A percentile compares a stretch with the other conserved stretches of the same genome.
Conservation (phyloP, 1,284 basidiomycete genomes). For the Omphalotus olearius region DNA sequence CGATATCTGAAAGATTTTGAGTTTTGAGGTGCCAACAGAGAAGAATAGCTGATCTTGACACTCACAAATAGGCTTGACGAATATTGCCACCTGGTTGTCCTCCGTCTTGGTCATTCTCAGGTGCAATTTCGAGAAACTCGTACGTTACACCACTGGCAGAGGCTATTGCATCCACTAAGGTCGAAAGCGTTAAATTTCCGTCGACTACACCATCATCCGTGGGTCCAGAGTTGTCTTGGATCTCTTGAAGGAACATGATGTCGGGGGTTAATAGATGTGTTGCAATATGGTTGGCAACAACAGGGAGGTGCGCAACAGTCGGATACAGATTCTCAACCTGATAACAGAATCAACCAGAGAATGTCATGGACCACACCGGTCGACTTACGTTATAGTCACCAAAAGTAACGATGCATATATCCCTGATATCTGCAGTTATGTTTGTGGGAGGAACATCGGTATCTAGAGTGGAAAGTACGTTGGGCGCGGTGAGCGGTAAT, state of each 20-base stretch:
- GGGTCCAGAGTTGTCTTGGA: slow-evolving; percentile 59
- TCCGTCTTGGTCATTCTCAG: slow-evolving; percentile 55
- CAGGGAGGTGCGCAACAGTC: slow-evolving; percentile 41
- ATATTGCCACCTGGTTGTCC: slow-evolving; percentile 66
- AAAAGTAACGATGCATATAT: slow-evolving; percentile 47
- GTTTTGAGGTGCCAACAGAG: neutral
- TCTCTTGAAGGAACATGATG: slow-evolving; percentile 63
- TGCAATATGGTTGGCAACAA: slow-evolving; percentile 53
- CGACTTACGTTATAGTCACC: slow-evolving; percentile 56
- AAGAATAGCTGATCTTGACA: neutral
- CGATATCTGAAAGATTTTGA: slow-evolving; percentile 35
- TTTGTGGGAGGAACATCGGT: slow-evolving; percentile 34
- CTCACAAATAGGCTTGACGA: slow-evolving; percentile 51
- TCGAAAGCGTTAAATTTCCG: slow-evolving; percentile 51
- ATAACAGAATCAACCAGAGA: neutral
- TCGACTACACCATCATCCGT: slow-evolving; percentile 51
- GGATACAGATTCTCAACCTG: slow-evolving; percentile 60
- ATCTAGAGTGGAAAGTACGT: slow-evolving; percentile 35
- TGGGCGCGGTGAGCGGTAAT: slow-evolving; percentile 51
- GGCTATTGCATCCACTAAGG: slow-evolving; percentile 47
- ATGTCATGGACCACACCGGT: neutral
- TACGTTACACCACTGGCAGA: slow-evolving; percentile 43
- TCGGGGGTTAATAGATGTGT: slow-evolving; percentile 51
- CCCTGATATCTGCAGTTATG: slow-evolving; percentile 28
- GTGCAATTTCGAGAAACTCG: slow-evolving; percentile 45